Evolutionary conservation across 2,329 filamentous ascomycete species (phyloP).

Genomic region (Verticillium albo-atrum): DNA sequence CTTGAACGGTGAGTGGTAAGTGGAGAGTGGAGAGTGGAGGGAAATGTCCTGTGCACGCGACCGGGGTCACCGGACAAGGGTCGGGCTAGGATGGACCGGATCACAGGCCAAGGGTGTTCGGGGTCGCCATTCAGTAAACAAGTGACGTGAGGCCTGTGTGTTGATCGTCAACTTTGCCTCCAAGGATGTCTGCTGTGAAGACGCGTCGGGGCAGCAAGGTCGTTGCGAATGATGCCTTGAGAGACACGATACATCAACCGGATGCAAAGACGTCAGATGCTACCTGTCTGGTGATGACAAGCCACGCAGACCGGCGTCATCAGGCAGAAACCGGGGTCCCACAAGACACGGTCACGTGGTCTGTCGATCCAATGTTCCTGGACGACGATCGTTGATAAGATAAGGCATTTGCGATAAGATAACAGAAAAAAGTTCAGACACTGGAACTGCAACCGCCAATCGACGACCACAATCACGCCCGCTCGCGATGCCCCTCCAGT

Average conservation of each 20-base stretch:
- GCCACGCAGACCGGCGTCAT: not conserved
- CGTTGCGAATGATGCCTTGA: not conserved
- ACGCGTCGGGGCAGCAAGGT: not conserved
- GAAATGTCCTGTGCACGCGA: not conserved
- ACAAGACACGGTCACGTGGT: not conserved
- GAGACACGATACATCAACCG: not conserved
- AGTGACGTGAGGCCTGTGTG: not conserved
- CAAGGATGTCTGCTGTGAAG: not conserved
- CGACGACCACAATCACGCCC: not conserved
- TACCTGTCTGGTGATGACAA: not conserved
- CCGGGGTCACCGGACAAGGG: not conserved
- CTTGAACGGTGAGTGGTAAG: not conserved
- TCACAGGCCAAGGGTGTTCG: not conserved
- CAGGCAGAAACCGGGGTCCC: not conserved
- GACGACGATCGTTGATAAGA: not conserved
- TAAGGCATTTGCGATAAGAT: not conserved
- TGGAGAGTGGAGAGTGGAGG: no score
- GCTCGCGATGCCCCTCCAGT: not conserved
- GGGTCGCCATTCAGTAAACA: not conserved
- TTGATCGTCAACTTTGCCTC: not conserved
- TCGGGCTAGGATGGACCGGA: not conserved
- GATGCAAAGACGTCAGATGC: not conserved
- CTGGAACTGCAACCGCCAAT: not conserved
- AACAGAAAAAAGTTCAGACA: slow-evolving; percentile 2
- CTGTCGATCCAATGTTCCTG: not conserved